Base-by-base conservation (phyloP, 805 yeast species). In the Vanderwaltozyma tropicalis region DNA sequence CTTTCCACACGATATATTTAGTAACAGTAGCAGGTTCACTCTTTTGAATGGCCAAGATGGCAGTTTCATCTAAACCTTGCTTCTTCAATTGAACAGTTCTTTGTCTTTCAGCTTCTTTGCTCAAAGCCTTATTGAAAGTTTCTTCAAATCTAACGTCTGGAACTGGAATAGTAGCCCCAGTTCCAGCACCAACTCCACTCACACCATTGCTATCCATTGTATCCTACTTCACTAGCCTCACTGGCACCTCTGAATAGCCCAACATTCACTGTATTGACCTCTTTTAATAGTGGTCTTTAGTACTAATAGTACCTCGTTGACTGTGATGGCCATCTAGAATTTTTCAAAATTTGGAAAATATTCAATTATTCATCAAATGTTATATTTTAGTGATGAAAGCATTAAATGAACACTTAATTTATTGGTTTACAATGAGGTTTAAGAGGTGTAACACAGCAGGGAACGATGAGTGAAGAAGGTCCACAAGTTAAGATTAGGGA, bases 401-500 rank as follows among this genome's bases (percentile, higher is more conserved):
- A n/a, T n/a, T n/a, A n/a, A n/a, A n/a, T n/a, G n/a, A n/a, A n/a
- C n/a, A n/a, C n/a, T n/a, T n/a, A n/a, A n/a, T n/a, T n/a, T n/a
- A n/a, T n/a, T n/a, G n/a, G n/a, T n/a, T n/a, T n/a, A n/a, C n/a
- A n/a, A n/a, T n/a, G n/a, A n/a, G n/a, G n/a, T n/a, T n/a, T n/a
- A n/a, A n/a, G n/a, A n/a, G n/a, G n/a, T n/a, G n/a, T n/a, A n/a
- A n/a, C n/a, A n/a, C n/a, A n/a, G n/a, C n/a, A n/a, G n/a, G n/a
- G n/a, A n/a, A n/a, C n/a, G 9, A 58, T 57, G 61, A 57, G 55
- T 41, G 62, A 56, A 48, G 59, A 53, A 36, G 63, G 62, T 32
- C 95, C 96, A 16, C 77, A 81, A 47, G 83, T 92, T 46, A 86
- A 89, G 33, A 89, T 92, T 58, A 78, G 96, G 62, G 78, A 79